These are phyloP conservation scores for Phaeosphaeriaceae sp. DNA, from an alignment of 2,329 filamentous ascomycete genomes.

Conservation along the genomic window DNA sequence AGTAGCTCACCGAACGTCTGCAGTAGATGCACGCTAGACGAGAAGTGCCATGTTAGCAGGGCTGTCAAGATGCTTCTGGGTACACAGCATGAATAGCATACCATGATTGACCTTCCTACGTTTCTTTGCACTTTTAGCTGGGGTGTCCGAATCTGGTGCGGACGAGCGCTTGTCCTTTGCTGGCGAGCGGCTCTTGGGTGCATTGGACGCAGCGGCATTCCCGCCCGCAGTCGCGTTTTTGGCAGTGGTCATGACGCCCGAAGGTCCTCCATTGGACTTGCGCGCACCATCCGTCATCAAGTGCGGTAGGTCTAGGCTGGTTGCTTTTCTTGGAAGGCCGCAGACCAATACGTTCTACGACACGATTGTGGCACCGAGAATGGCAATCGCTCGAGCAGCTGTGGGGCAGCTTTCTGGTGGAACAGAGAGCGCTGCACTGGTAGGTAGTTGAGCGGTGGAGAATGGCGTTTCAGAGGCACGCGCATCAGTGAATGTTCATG, in stretches of 20 bases:
- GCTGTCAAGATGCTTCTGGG: constrained; percentile 23
- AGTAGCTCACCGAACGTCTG: constrained; percentile 57
- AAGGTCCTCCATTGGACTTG: constrained; percentile 46
- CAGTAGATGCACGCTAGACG: constrained; percentile 59
- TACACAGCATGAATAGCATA: constrained; percentile 38
- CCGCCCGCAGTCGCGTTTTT: constrained; percentile 38
- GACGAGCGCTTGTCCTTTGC: constrained; percentile 38
- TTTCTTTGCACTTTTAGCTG: constrained; percentile 54
- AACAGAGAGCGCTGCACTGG: constrained; percentile 25
- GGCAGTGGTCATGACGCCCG: constrained; percentile 42
- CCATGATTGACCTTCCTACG: constrained; percentile 63
- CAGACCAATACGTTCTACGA: constrained; percentile 33
- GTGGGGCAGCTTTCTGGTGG: constrained; percentile 39
- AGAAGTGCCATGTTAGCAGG: constrained; percentile 36
- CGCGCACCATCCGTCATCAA: constrained; percentile 49
- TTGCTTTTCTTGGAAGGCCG: constrained; percentile 32
- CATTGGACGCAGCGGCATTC: constrained; percentile 30
- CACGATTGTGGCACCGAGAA: constrained; percentile 29
- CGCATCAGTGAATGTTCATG: constrained; percentile 34
- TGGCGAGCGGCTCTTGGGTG: constrained; percentile 36
- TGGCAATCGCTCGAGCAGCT: constrained; percentile 23
- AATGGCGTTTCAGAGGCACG: constrained; percentile 31
- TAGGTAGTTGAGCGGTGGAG: constrained; percentile 22
- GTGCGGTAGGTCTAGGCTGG: constrained; percentile 38
- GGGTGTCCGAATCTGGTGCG: constrained; percentile 37